Evolutionary conservation across 73 alveolate species (phyloP).

Genomic region (Paramecium sonneborni): DNA sequence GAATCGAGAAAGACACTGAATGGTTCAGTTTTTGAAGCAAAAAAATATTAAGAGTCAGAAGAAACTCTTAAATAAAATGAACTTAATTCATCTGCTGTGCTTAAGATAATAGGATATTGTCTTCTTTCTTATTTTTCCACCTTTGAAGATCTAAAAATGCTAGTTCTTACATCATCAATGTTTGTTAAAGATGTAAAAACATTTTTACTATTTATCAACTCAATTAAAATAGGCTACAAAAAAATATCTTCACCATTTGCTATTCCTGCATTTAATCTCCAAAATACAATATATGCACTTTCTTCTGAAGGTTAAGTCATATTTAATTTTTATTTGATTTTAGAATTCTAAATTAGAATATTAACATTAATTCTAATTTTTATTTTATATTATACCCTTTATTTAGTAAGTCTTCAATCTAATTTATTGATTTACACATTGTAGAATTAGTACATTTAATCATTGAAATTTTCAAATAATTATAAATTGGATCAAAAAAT

Average conservation of each 20-base stretch:
- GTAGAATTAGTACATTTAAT: neutral
- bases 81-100: neutral
- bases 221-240: neutral
- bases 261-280: slow-evolving; percentile 9
- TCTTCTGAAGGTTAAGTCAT: slow-evolving; percentile 11
- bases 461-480: neutral
- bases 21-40: neutral
- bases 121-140: neutral
- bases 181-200: neutral
- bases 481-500: neutral
- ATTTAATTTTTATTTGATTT: neutral
- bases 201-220: neutral
- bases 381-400: neutral
- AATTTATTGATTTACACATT: neutral
- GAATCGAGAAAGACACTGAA: neutral
- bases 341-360: neutral
- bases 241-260: slow-evolving; percentile 12
- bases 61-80: neutral
- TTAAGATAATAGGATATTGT: neutral
- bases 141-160: neutral
- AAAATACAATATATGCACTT: neutral
- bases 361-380: neutral
- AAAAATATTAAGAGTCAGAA: neutral
- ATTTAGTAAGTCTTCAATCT: neutral
- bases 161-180: neutral